Evolutionary conservation across 169 alveolate genomes (phyloP), one percentile per base, ranked within the genome.

Genomic region (Perkinsus marinus): DNA sequence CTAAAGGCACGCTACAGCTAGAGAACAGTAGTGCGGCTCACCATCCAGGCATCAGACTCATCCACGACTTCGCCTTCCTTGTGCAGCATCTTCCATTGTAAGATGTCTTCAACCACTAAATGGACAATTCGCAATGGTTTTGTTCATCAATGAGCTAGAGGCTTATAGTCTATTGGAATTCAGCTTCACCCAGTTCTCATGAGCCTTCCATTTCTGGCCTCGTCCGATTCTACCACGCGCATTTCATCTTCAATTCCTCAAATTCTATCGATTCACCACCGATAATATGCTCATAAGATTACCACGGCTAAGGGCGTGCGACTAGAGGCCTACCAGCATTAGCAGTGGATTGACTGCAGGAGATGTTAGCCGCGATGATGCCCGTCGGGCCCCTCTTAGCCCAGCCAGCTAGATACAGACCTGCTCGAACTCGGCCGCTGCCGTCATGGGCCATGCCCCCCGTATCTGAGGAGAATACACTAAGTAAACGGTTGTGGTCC

Each of bases 341-440:
- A 30, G 79, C 79, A 26, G 79, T 57, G 37, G 34, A 0, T 26
- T 57, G 79, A 16, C 79, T 57, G 79, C 79, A 57, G 7, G 91
- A 46, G 26, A 93, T 43, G 90, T 90, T 91, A 30, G 57, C 79
- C n/a, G 95, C 95, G 39, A 93, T 92, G 36, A 90, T 90, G 39
- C 95, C 95, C 36, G 43, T 36, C 37, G 95, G 94, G 26, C 95
- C 95, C 0, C 94, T 91, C 90, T 92, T 92, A 17, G 91, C 47
- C 95, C 95, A 93, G 46, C 95, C 95, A 30, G 69, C 79, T 26
- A 26, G 37, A 57, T 57, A 57, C 26, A 57, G 26, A 19, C 79
- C 79, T 0, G 79, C 9, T 2, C 34, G 37, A 57, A 57, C 79
- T 57, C 79, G 7, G 22, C 79, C 79, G 7, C 7, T 13, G 0